A percentile compares a stretch with the other conserved stretches of the same genome.
These are phyloP conservation scores for Aspergillus carlsbadensis DNA, from an alignment of 495 filamentous ascomycete species.

Conservation along the genomic window DNA sequence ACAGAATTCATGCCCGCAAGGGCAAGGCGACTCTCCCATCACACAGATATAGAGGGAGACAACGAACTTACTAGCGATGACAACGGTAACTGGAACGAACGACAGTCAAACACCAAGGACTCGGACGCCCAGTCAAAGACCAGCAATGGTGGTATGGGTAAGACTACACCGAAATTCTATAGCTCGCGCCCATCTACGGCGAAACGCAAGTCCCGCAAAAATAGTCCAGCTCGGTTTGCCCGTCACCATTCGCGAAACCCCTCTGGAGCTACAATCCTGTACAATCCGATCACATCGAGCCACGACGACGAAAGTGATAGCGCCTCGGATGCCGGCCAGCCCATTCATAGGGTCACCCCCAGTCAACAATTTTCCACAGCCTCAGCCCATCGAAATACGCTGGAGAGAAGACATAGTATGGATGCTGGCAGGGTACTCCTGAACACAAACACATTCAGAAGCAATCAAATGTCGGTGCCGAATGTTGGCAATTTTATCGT, in stretches of 20 bases:
- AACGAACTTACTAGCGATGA: conserved; percentile 86
- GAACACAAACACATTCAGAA: conserved; percentile 53
- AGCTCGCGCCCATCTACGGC: conserved; percentile 48
- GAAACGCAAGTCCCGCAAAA: conserved; percentile 35
- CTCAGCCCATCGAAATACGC: conserved; percentile 28
- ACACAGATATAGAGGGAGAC: conserved; percentile 82
- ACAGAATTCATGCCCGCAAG: conserved; percentile 21
- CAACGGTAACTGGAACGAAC: conserved; percentile 51
- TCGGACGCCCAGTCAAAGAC: conserved; percentile 17
- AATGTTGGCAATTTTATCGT: conserved; percentile 46
- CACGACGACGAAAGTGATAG: conserved; percentile 48
- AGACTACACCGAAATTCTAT: conserved; percentile 41
- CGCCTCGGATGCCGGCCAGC: conserved; percentile 22
- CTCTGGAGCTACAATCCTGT: conserved; percentile 78
- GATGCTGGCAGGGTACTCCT: conserved; percentile 23
- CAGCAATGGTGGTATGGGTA: conserved; percentile 20
- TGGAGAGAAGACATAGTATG: conserved; percentile 25
- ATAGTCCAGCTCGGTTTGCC: conserved; percentile 37
- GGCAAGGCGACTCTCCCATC: conserved; percentile 43
- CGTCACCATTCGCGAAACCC: conserved; percentile 53
- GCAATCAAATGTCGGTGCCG: conserved; percentile 52
- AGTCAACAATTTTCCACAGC: conserved; percentile 16
- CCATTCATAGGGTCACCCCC: conserved; percentile 25
- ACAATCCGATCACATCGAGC: conserved; percentile 45
- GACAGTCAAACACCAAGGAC: conserved; percentile 33